Evolutionary conservation across 495 filamentous ascomycete species (phyloP), one percentile per base, ranked within the genome.

Genomic region (Cercophora sp.): DNA sequence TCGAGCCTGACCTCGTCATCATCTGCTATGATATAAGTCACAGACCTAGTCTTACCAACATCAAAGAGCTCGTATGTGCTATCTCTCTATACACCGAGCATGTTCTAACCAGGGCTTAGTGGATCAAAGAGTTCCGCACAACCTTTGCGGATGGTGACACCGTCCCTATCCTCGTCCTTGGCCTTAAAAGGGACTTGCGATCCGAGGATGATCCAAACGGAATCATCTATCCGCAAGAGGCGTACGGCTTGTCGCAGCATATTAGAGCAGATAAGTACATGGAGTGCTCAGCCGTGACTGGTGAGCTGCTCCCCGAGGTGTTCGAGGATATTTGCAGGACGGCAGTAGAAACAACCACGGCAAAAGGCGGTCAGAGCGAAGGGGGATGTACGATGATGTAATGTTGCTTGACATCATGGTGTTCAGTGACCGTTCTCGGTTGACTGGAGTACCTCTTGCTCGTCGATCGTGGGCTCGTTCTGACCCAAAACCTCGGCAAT

Each of bases 231-330:
- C 87, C 86, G 24, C 81, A 88, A 62, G 85, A 89, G 62, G 85
- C 78, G 1, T 82, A 90, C 57, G 71, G 75, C n/a, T 73, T 88
- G 27, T 86, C 91, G 10, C 87, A 91, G 61, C 86, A 87, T 62
- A 80, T 94, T 70, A 75, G 88, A 41, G 88, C 84, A 65, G 91
- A 96, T 77, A 80, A 82, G 35, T 96, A 96, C 70, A 86, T 89
- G 42, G 91, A 96, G 62, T 96, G 91, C 66, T 93, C 88, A 13
- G 89, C 90, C 26, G 67, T 86, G 20, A 94, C 88, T n/a, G 90
- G 91, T 3, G 89, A 96, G 69, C 69, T 90, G 48, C 69, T 90
- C 49, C 65, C 72, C 51, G 79, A 87, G 65, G 83, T 80, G 0
- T 87, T 87, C 60, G 86, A 90, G 61, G 87, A 91, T 68, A 75